These are phyloP conservation scores for Carex scoparia DNA, from an alignment of 176 grass and related monocot species.

Conservation along the genomic window DNA sequence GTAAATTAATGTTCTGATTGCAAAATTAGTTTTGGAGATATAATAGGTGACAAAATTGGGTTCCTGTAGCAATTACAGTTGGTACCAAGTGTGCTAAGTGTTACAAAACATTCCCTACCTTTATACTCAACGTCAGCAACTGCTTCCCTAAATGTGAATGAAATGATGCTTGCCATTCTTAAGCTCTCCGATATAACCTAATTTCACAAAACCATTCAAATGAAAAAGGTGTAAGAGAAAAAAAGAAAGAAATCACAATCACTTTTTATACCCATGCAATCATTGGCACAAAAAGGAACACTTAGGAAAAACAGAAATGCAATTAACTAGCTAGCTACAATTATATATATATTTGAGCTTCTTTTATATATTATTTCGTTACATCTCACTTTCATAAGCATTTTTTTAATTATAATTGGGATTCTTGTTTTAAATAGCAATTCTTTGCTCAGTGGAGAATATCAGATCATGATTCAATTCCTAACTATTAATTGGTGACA, in stretches of 20 bases:
- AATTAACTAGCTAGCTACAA: not conserved
- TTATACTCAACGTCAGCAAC: conserved; percentile 96
- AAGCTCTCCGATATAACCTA: conserved; percentile 97
- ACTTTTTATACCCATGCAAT: conserved; percentile 27
- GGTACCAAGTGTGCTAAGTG: not conserved
- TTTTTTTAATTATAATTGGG: not conserved
- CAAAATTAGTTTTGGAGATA: not conserved
- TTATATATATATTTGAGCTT: not conserved
- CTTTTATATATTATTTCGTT: not conserved
- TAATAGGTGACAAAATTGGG: not conserved
- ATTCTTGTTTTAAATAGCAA: not conserved
- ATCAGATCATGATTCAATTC: too few species aligned
- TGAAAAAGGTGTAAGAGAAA: not conserved
- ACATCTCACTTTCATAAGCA: not conserved
- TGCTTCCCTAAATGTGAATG: conserved; percentile 93
- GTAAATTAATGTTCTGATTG: too few species aligned
- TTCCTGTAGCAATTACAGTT: not conserved
- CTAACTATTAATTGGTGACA: too few species aligned
- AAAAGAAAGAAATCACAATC: conserved; percentile 12
- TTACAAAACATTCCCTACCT: conserved; percentile 50
- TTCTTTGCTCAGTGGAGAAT: not conserved
- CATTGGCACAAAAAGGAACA: conserved; percentile 9
- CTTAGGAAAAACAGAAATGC: not conserved
- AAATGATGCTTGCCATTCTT: conserved; percentile 97
- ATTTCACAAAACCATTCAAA: conserved; percentile 14